Percentiles rank a stretch among this genome's conserved stretches.
These are phyloP conservation scores for Fusarium robinianum DNA, from an alignment of 2,329 filamentous ascomycete genomes.

Conservation along the genomic window DNA sequence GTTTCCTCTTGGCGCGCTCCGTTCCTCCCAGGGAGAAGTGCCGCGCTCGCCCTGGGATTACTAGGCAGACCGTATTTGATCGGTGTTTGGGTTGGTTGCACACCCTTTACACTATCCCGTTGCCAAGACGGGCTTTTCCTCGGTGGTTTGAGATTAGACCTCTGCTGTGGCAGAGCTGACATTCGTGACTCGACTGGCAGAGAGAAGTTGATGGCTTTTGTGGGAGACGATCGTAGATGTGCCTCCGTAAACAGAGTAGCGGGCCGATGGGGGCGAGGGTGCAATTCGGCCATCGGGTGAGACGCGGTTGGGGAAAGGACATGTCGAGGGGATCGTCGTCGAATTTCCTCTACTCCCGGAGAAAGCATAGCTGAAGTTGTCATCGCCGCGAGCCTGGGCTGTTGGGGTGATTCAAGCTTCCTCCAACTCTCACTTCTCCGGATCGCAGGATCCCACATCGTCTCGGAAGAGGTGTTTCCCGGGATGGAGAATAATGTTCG, in stretches of 20 bases:
- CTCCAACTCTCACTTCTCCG: no score
- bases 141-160: constrained; percentile 40
- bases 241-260: constrained; percentile 1
- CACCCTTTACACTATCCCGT: no score
- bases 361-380: constrained; percentile 57
- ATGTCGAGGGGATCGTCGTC: constrained; percentile 56
- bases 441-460: no score
- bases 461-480: no score
- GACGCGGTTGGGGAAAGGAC: constrained; percentile 23
- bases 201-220: constrained; percentile 27
- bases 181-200: constrained; percentile 28
- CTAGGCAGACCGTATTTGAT: background rate
- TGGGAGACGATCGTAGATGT: constrained; percentile 6
- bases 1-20: no score
- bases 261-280: background rate
- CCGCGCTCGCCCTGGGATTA: background rate
- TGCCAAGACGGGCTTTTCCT: no score
- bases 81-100: no score
- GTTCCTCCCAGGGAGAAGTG: no score
- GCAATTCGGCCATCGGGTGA: constrained; percentile 12
- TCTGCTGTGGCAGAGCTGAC: constrained; percentile 38
- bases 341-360: constrained; percentile 54
- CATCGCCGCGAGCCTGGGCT: constrained; percentile 41
- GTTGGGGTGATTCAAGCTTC: constrained; percentile 5
- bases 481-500: no score